phyloP scores from a whole-genome alignment of 2,329 filamentous ascomycete species.

The Lecanoromycetidae sp. region DNA sequence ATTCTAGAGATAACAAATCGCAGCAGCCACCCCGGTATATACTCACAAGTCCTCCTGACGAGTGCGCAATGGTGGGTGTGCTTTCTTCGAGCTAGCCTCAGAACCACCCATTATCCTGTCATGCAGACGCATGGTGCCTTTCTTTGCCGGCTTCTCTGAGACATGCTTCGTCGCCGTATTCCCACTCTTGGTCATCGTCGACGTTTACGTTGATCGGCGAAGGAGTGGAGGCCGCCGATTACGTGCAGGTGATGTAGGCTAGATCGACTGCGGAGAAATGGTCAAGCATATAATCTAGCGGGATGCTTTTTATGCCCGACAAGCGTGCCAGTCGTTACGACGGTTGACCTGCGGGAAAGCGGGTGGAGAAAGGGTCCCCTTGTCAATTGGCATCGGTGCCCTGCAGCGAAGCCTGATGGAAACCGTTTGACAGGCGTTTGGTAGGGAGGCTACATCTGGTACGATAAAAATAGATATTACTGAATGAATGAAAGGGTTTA shows the following conservation, averaged over 20 bases:
- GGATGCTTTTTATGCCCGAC: conserved; percentile 5
- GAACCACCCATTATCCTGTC: conserved; percentile 28
- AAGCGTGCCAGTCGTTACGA: conserved; percentile 12
- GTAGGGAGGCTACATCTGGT: neutral
- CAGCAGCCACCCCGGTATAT: conserved; percentile 5
- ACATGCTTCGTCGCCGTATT: conserved; percentile 27
- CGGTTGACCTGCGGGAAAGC: conserved; percentile 8
- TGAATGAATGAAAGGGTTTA: neutral
- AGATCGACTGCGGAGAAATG: conserved; percentile 4
- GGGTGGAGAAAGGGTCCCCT: neutral
- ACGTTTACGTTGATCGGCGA: no score
- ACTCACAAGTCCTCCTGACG: conserved; percentile 26
- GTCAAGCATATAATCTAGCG: conserved; percentile 7
- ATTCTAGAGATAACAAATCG: no score
- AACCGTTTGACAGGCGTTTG: neutral
- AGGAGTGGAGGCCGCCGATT: neutral
- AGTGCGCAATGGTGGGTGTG: conserved; percentile 20
- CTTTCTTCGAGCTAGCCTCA: conserved; percentile 19
- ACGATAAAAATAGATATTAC: neutral
- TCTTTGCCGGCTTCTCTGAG: conserved; percentile 31
- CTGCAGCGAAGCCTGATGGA: neutral
- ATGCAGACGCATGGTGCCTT: conserved; percentile 29
- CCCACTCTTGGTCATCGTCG: conserved; percentile 22
- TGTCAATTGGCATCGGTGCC: neutral
- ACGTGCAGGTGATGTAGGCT: neutral